Percentiles rank a stretch among this genome's conserved stretches.
Evolutionary conservation across 495 filamentous ascomycete species (phyloP).

Genomic region (Podospora conica): DNA sequence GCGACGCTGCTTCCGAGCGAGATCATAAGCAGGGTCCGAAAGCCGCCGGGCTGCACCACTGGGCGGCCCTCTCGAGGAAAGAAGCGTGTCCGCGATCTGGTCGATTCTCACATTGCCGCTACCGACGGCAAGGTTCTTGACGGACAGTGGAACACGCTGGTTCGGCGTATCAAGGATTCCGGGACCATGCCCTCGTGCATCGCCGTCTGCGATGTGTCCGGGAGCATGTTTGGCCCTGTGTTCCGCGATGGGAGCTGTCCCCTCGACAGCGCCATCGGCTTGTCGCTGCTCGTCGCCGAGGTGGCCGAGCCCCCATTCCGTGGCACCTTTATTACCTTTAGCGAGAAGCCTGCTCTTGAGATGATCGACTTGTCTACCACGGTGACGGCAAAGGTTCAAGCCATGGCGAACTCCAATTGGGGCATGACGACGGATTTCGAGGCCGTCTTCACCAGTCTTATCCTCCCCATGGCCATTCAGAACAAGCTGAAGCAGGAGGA

Average conservation of each 20-base stretch:
- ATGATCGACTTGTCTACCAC: constrained; percentile 24
- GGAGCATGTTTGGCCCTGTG: constrained; percentile 31
- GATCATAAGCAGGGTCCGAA: constrained; percentile 20
- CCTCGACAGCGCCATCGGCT: constrained; percentile 40
- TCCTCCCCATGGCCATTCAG: constrained; percentile 40
- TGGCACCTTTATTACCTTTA: constrained; percentile 43
- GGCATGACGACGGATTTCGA: constrained; percentile 39
- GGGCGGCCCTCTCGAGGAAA: neutral
- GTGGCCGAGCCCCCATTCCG: constrained; percentile 39
- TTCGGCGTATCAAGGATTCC: constrained; percentile 41
- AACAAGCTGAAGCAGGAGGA: constrained; percentile 34
- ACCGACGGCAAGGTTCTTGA: constrained; percentile 27
- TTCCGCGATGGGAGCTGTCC: constrained; percentile 39
- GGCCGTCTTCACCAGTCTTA: constrained; percentile 38
- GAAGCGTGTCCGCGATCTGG: neutral
- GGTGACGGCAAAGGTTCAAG: constrained; percentile 28
- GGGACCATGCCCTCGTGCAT: constrained; percentile 39
- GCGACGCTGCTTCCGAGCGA: constrained; percentile 39
- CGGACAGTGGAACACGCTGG: constrained; percentile 43
- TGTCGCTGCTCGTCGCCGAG: constrained; percentile 42
- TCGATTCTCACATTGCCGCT: constrained; percentile 5
- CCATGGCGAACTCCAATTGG: constrained; percentile 23
- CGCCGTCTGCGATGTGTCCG: constrained; percentile 43
- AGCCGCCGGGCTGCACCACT: neutral
- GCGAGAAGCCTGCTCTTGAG: constrained; percentile 23